phyloP scores from a whole-genome alignment of 2,329 filamentous ascomycete genomes.

The Fusarium zealandicum region DNA sequence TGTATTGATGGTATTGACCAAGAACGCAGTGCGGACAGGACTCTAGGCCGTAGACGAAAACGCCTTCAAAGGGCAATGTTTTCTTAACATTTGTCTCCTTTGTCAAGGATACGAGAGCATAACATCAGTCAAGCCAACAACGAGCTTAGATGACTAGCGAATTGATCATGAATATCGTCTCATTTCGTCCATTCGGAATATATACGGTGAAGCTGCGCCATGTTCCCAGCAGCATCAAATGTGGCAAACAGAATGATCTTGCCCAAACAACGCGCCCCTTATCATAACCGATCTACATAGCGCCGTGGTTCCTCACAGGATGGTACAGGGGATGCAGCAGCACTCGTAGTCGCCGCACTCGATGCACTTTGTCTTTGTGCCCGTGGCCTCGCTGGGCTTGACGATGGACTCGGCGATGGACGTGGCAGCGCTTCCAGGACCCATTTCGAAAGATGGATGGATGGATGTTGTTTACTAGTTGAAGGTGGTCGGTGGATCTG shows the following conservation, averaged over 20 bases:
- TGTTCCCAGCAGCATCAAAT: conserved; percentile 2
- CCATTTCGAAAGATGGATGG: conserved; percentile 34
- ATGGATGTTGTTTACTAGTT: too few species aligned
- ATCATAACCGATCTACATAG: background rate
- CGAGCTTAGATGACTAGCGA: background rate
- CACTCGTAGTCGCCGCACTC: conserved; percentile 50
- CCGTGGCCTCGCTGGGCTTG: conserved; percentile 57
- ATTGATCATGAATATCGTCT: conserved; percentile 7
- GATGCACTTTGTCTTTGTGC: conserved; percentile 41
- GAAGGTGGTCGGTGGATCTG: conserved; percentile 3
- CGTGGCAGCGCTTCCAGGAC: conserved; percentile 57
- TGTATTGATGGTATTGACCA: too few species aligned
- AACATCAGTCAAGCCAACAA: too few species aligned
- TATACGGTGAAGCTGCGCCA: conserved; percentile 10
- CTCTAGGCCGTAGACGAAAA: too few species aligned
- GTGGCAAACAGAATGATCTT: conserved; percentile 4
- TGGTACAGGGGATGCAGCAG: conserved; percentile 62
- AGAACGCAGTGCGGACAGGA: too few species aligned
- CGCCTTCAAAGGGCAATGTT: too few species aligned
- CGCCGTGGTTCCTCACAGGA: conserved; percentile 50
- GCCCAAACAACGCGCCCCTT: conserved; percentile 6
- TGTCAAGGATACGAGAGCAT: too few species aligned
- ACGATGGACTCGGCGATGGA: conserved; percentile 59
- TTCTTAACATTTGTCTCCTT: too few species aligned
- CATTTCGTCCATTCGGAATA: conserved; percentile 7